Evolutionary conservation across 225 moss, liverwort and hornwort genomes (phyloP), one percentile per base, ranked within the genome.

Genomic region (Antitrichia curtipendula): DNA sequence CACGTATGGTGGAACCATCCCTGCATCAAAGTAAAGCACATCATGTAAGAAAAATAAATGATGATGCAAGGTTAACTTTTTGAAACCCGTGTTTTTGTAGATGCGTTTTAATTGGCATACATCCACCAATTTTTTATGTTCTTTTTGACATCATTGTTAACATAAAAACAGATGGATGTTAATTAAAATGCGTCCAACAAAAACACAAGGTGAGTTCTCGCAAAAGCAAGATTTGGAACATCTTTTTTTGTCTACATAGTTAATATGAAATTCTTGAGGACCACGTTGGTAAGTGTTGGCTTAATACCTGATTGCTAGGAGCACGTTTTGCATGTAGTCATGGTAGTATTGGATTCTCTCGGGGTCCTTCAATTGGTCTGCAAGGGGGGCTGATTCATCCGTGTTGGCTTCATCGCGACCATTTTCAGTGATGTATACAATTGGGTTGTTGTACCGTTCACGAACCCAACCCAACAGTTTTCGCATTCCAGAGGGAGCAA

Each of bases 351-450:
- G 61, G 22, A 93, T 93, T 40, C 89, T 86, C 52, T 89, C 65
- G 0, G 68, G 83, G 76, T 93, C 93, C 49, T 92, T 90, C 41
- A 93, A 53, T 52, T 93, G 93, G 7, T 93, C 88, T 16, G 18
- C 38, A 4, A 92, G 61, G 4, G 93, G 43, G 5, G 76, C 10
- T 0, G 73, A 57, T 1, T 89, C 80, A 16, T 93, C 92, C 0
- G n/a, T 88, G 82, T 93, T 91, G 75, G 60, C 34, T 80, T 90
- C 88, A 25, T 88, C 83, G 4, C 78, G 71, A 73, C 96, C 95
- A 78, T 97, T 97, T 84, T 97, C 96, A 2, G 93, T 95, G 41
- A 97, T 31, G 16, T 91, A 94, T 9, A 96, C 12, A 21, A 89
- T 86, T 5, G 97, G 97, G 7, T 86, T 90, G 78, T 92, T 88